phyloP scores from a whole-genome alignment of 2,329 filamentous ascomycete species.

The Penicillium aurantiogriseum region DNA sequence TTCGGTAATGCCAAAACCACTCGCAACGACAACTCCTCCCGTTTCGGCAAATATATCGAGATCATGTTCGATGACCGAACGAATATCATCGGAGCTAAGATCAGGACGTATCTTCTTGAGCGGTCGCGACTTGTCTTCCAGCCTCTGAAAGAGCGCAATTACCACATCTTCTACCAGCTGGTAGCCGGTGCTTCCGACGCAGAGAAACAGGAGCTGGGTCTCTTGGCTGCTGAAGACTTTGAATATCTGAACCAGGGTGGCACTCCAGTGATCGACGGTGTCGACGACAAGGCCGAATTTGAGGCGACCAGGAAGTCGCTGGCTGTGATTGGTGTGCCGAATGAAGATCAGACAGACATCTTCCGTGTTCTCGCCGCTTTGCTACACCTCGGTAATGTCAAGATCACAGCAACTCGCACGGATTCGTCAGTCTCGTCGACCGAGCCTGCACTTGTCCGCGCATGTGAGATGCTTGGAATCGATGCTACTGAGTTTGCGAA shows the following conservation, averaged over 20 bases:
- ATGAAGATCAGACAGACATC: slow-evolving; percentile 74
- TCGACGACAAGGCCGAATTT: slow-evolving; percentile 95
- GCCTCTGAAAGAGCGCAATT: slow-evolving; percentile 94
- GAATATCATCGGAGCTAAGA: slow-evolving; percentile 96
- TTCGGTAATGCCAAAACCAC: slow-evolving; percentile 99
- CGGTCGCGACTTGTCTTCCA: slow-evolving; percentile 96
- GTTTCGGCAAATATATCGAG: slow-evolving; percentile 99
- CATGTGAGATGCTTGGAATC: slow-evolving; percentile 83
- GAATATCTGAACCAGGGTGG: slow-evolving; percentile 96
- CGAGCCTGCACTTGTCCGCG: slow-evolving; percentile 78
- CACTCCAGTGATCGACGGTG: slow-evolving; percentile 84
- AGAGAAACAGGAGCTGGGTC: slow-evolving; percentile 74
- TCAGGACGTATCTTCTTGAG: slow-evolving; percentile 91
- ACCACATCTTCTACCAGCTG: slow-evolving; percentile 98
- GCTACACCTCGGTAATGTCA: slow-evolving; percentile 92
- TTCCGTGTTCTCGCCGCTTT: slow-evolving; percentile 89
- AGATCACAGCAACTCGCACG: slow-evolving; percentile 85
- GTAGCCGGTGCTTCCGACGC: slow-evolving; percentile 85
- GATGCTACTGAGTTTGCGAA: slow-evolving; percentile 83
- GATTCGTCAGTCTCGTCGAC: slow-evolving; percentile 79
- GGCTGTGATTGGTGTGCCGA: slow-evolving; percentile 78
- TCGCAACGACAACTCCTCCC: slow-evolving; percentile 96
- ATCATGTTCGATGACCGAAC: slow-evolving; percentile 97
- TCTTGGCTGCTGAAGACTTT: slow-evolving; percentile 84
- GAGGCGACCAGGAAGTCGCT: slow-evolving; percentile 82